These are phyloP conservation scores for Coemansia sp. DNA, from an alignment of 192 early-diverging fungal genomes.

Conservation along the genomic window DNA sequence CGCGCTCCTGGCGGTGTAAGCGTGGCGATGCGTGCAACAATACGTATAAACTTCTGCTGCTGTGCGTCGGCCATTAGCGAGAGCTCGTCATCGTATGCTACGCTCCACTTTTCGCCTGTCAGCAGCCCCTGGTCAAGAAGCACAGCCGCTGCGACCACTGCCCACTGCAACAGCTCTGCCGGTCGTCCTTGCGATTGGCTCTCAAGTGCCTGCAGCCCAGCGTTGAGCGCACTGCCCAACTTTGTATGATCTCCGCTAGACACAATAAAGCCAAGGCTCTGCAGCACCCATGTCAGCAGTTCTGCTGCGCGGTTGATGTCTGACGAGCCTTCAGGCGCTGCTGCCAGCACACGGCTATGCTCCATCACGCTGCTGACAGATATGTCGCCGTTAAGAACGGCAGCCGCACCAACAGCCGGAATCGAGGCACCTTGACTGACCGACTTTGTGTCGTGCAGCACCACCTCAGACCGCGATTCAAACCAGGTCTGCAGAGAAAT, in stretches of 20 bases:
- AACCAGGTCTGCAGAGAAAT: slow-evolving; percentile 66
- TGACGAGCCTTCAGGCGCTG: not conserved
- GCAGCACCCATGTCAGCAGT: slow-evolving; percentile 19
- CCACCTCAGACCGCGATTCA: slow-evolving; percentile 48
- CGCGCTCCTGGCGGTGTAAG: slow-evolving; percentile 31
- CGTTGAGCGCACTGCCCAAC: slow-evolving; percentile 21
- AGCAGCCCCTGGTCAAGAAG: slow-evolving; percentile 41
- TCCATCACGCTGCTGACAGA: slow-evolving; percentile 16
- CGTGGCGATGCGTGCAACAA: slow-evolving; percentile 39
- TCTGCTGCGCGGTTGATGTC: slow-evolving; percentile 7
- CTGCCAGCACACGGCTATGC: slow-evolving; percentile 11
- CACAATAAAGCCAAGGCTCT: slow-evolving; percentile 25
- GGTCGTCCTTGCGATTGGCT: not conserved
- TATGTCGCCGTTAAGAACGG: not conserved
- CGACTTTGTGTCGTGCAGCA: slow-evolving; percentile 18
- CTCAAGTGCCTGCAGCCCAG: slow-evolving; percentile 32
- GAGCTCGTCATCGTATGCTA: slow-evolving; percentile 43
- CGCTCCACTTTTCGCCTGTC: slow-evolving; percentile 41
- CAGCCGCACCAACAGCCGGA: not conserved
- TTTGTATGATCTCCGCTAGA: slow-evolving; percentile 30
- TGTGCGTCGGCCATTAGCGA: slow-evolving; percentile 10
- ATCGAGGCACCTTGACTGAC: not conserved
- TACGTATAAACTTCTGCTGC: slow-evolving; percentile 25
- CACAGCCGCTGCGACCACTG: slow-evolving; percentile 27
- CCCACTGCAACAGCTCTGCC: slow-evolving; percentile 30